phyloP scores from a whole-genome alignment of 2,329 filamentous ascomycete genomes.

The Atkinsonella hypoxylon region DNA sequence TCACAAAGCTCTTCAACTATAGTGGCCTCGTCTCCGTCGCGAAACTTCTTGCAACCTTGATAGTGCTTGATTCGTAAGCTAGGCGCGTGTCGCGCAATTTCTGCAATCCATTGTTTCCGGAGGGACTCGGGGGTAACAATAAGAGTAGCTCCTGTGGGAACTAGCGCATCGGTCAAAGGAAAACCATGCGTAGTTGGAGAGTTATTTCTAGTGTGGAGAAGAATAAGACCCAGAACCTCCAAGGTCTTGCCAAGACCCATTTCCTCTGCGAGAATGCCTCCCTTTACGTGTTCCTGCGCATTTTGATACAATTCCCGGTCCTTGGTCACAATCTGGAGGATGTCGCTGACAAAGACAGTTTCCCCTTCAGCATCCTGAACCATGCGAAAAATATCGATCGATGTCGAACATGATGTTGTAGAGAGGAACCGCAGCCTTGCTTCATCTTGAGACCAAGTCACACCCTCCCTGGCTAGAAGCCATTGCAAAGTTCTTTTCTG shows the following conservation, averaged over 20 bases:
- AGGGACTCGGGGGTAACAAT: slow-evolving; percentile 49
- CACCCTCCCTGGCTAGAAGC: slow-evolving; percentile 56
- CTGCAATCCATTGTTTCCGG: slow-evolving; percentile 48
- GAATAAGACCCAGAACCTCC: slow-evolving; percentile 60
- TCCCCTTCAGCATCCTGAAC: slow-evolving; percentile 22
- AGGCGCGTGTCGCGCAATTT: slow-evolving; percentile 47
- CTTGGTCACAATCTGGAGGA: slow-evolving; percentile 47
- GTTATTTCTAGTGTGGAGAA: slow-evolving; percentile 36
- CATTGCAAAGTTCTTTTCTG: slow-evolving; percentile 60
- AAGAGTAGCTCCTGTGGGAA: slow-evolving; percentile 42
- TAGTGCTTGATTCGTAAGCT: slow-evolving; percentile 44
- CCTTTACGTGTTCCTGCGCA: slow-evolving; percentile 30
- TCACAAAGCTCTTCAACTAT: slow-evolving; percentile 32
- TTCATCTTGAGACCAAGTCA: slow-evolving; percentile 28
- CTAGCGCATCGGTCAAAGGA: slow-evolving; percentile 31
- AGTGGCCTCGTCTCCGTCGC: slow-evolving; percentile 23
- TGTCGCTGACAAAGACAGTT: slow-evolving; percentile 45
- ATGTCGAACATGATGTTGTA: background rate
- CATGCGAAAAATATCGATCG: slow-evolving; percentile 19
- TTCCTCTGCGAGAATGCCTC: slow-evolving; percentile 65
- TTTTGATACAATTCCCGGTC: slow-evolving; percentile 33
- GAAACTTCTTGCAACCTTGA: slow-evolving; percentile 31
- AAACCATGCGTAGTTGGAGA: slow-evolving; percentile 7
- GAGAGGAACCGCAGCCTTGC: slow-evolving; percentile 11
- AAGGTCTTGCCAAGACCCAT: slow-evolving; percentile 78